Conservation (phyloP, 208 protist genomes). For the Herpetomonas tarakana region DNA sequence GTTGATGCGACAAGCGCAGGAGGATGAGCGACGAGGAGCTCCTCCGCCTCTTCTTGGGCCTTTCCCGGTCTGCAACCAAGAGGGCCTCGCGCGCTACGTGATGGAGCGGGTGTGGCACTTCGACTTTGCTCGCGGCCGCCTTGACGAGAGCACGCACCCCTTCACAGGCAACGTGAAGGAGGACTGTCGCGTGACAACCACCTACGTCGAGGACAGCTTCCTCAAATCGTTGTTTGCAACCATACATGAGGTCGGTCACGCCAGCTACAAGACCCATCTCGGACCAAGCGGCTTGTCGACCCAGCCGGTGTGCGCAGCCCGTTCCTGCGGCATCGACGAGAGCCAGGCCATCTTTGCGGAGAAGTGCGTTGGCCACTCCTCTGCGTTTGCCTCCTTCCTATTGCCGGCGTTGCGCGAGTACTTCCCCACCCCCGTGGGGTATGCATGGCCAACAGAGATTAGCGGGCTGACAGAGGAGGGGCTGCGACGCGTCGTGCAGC, state of each 20-base stretch:
- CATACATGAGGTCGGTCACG: conserved; percentile 89
- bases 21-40: conserved; percentile 23
- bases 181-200: conserved; percentile 86
- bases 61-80: conserved; percentile 30
- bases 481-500: conserved; percentile 39
- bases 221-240: conserved; percentile 53
- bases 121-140: conserved; percentile 75
- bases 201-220: conserved; percentile 60
- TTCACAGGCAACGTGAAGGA: conserved; percentile 81
- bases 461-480: conserved; percentile 26
- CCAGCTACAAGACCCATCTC: conserved; percentile 87
- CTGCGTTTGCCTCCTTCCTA: conserved; percentile 56
- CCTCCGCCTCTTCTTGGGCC: conserved; percentile 14
- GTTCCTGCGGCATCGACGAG: conserved; percentile 86
- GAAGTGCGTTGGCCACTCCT: conserved; percentile 56
- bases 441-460: conserved; percentile 9
- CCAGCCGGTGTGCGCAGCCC: conserved; percentile 61
- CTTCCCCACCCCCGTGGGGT: conserved; percentile 52
- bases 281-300: conserved; percentile 51
- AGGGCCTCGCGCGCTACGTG: conserved; percentile 14
- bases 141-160: conserved; percentile 86
- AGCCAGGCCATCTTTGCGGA: conserved; percentile 90
- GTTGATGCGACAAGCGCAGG: conserved; percentile 3
- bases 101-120: conserved; percentile 61
- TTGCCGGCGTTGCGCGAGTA: conserved; percentile 35